phyloP scores from a whole-genome alignment of 306 rosid genomes.

The Echinosophora koreensis region DNA sequence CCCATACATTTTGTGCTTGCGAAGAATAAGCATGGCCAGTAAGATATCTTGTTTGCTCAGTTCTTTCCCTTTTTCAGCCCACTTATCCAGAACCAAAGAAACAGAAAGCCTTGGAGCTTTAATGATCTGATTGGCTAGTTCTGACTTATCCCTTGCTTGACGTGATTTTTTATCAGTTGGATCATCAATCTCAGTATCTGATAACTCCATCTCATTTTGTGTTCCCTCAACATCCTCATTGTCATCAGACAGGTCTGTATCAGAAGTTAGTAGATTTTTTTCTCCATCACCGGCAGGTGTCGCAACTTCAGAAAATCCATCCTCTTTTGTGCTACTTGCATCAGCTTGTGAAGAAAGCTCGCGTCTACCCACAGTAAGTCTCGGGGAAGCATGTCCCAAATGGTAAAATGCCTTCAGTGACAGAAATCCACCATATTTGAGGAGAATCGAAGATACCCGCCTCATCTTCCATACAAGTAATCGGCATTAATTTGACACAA shows the following conservation, averaged over 20 bases:
- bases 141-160: conserved; percentile 46
- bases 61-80: conserved; percentile 79
- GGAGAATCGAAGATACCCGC: conserved; percentile 43
- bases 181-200: conserved; percentile 51
- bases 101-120: conserved; percentile 51
- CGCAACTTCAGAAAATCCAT: conserved; percentile 83
- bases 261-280: conserved; percentile 51
- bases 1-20: conserved; percentile 60
- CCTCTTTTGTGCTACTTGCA: conserved; percentile 66
- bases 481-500: conserved; percentile 52
- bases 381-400: conserved; percentile 42
- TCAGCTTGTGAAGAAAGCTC: conserved; percentile 81
- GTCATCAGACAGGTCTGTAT: conserved; percentile 53
- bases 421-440: conserved; percentile 28
- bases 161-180: conserved; percentile 27
- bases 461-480: conserved; percentile 44
- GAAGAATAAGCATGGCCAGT: conserved; percentile 56
- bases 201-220: conserved; percentile 58
- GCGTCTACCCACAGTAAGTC: conserved; percentile 46
- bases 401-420: conserved; percentile 44
- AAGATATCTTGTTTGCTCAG: conserved; percentile 63
- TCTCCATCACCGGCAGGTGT: conserved; percentile 38
- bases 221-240: conserved; percentile 55
- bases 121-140: conserved; percentile 57
- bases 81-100: conserved; percentile 60